Evolutionary conservation across 768 basidiomycete genomes (phyloP).

Genomic region (Brasilioporus rufonigricans): DNA sequence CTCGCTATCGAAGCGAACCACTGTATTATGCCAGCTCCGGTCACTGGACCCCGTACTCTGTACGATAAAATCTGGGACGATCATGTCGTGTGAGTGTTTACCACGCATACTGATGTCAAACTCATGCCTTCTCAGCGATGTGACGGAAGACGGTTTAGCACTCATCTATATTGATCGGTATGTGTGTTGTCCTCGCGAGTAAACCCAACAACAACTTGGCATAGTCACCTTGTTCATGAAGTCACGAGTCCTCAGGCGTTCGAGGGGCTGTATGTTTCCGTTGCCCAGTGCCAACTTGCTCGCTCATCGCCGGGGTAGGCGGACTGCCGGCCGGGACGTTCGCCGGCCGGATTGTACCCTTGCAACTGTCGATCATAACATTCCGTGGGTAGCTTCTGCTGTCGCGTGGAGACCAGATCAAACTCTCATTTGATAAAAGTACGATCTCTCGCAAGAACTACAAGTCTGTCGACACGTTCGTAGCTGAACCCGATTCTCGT

Average conservation of each 20-base stretch:
- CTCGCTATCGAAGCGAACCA: not conserved
- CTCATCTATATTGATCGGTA: slow-evolving; percentile 84
- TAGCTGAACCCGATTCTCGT: slow-evolving; percentile 81
- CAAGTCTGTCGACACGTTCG: slow-evolving; percentile 67
- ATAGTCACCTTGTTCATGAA: slow-evolving; percentile 73
- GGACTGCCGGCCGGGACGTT: slow-evolving; percentile 72
- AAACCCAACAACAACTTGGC: not conserved
- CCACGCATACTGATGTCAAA: slow-evolving; percentile 5
- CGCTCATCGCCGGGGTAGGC: slow-evolving; percentile 37
- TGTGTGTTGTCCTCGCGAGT: slow-evolving; percentile 5
- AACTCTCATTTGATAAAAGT: slow-evolving; percentile 34
- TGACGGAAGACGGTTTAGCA: slow-evolving; percentile 72
- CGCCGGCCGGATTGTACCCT: slow-evolving; percentile 87
- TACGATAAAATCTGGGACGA: slow-evolving; percentile 99
- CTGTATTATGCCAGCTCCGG: slow-evolving; percentile 52
- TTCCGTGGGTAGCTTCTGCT: slow-evolving; percentile 56
- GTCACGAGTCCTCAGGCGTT: slow-evolving; percentile 95
- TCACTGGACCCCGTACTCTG: slow-evolving; percentile 72
- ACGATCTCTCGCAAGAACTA: slow-evolving; percentile 75
- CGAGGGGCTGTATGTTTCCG: slow-evolving; percentile 66
- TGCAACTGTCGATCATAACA: slow-evolving; percentile 86
- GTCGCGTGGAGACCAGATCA: not conserved
- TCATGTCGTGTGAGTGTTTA: slow-evolving; percentile 74
- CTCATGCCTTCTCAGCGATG: slow-evolving; percentile 45
- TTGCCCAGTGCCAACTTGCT: not conserved